Evolutionary conservation across 2,329 filamentous ascomycete genomes (phyloP).

Genomic region (Diaporthe batatas): DNA sequence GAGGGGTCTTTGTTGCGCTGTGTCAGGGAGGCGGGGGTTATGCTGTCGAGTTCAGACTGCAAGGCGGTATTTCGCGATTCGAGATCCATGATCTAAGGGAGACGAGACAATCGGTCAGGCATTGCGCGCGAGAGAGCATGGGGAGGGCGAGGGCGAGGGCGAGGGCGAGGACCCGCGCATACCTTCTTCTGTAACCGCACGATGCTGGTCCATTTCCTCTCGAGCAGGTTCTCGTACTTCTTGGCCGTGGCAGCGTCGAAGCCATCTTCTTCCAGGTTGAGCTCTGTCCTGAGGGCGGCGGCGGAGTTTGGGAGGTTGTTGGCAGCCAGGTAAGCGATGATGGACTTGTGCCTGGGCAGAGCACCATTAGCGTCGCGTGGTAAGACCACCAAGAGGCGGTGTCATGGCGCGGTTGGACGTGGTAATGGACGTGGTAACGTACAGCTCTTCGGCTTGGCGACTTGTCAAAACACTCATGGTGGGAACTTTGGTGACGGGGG

Average conservation of each 20-base stretch:
- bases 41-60: slow-evolving; percentile 86
- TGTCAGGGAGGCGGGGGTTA: slow-evolving; percentile 81
- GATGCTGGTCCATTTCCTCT: slow-evolving; percentile 99
- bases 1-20: slow-evolving; percentile 86
- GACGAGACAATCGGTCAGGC: slow-evolving; percentile 39
- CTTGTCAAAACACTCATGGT: slow-evolving; percentile 81
- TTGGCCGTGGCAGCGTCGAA: slow-evolving; percentile 87
- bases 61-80: slow-evolving; percentile 80
- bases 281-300: slow-evolving; percentile 79
- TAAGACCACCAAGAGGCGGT: slow-evolving; percentile 20
- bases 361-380: slow-evolving; percentile 16
- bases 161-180: slow-evolving; percentile 46
- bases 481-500: slow-evolving; percentile 37
- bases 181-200: slow-evolving; percentile 97
- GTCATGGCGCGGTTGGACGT: slow-evolving; percentile 55
- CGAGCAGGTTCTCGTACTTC: slow-evolving; percentile 92
- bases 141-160: slow-evolving; percentile 32
- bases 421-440: slow-evolving; percentile 64
- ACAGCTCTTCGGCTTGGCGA: slow-evolving; percentile 91
- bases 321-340: slow-evolving; percentile 87
- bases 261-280: slow-evolving; percentile 74
- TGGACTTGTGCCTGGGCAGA: slow-evolving; percentile 83
- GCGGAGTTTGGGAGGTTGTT: slow-evolving; percentile 79
- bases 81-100: slow-evolving; percentile 85
- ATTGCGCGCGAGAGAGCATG: slow-evolving; percentile 10